Conservation (phyloP, 805 yeast species). For the Ogataea populi-albae region DNA sequence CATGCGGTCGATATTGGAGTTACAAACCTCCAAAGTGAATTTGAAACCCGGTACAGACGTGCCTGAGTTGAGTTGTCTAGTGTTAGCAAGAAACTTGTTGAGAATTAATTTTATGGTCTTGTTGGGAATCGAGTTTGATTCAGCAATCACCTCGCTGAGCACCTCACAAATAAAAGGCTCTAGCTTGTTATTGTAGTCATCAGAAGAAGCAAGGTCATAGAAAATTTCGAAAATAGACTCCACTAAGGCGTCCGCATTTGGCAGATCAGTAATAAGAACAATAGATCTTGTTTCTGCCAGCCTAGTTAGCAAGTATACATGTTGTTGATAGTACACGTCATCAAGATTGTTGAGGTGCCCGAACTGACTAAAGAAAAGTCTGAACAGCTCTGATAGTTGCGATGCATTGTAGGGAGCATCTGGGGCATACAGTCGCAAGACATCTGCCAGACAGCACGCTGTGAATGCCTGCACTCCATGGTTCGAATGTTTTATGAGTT, state of each 20-base stretch:
- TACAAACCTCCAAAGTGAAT: constrained; percentile 66
- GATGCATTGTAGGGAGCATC: constrained; percentile 79
- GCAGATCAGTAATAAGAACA: constrained; percentile 71
- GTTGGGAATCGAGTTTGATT: constrained; percentile 61
- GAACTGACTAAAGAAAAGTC: constrained; percentile 62
- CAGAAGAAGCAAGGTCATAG: constrained; percentile 48
- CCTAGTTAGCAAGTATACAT: constrained; percentile 60
- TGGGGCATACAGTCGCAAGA: constrained; percentile 78
- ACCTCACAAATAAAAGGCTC: constrained; percentile 67
- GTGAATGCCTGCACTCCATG: constrained; percentile 64
- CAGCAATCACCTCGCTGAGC: constrained; percentile 71
- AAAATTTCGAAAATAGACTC: constrained; percentile 57
- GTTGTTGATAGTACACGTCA: constrained; percentile 61
- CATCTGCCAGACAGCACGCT: constrained; percentile 73
- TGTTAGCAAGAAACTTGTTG: constrained; percentile 52
- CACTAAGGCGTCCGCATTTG: constrained; percentile 55
- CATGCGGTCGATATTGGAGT: constrained; percentile 66
- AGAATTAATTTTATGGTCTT: constrained; percentile 60
- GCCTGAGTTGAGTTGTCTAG: constrained; percentile 13
- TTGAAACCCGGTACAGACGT: constrained; percentile 58
- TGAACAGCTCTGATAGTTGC: constrained; percentile 64
- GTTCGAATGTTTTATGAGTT: constrained; percentile 59
- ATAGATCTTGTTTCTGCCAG: constrained; percentile 74
- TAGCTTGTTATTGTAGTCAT: constrained; percentile 47
- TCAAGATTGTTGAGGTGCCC: constrained; percentile 46